Base-by-base conservation (phyloP, 2,329 filamentous ascomycete genomes). In the Sporothrix brunneoviolacea region DNA sequence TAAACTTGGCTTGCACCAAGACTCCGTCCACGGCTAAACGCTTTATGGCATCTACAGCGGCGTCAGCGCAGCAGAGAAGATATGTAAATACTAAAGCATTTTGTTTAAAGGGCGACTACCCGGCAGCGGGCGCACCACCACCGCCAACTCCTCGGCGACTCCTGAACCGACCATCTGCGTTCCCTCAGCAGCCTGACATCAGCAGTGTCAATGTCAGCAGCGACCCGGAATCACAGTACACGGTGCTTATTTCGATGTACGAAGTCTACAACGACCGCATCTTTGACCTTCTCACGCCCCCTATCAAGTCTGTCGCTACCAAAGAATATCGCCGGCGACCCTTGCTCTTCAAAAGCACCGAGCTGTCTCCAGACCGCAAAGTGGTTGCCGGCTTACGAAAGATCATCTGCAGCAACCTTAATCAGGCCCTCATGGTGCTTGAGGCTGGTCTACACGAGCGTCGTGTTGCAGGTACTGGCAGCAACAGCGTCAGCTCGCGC, bases 191-290 rank as follows among this genome's bases (percentile, higher is more conserved):
- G 6, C 91, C 91, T 8, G 83, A 90, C 56, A 80, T 95, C 47
- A 81, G 82, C 65, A 75, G 83, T 46, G 72, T 95, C 38, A 71
- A 76, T 4, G 74, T 94, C 0, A 75, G 80, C 0, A 73, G 82
- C 42, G 86, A 91, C 55, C 73, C 75, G 1, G 77, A 78, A 18
- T 80, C 84, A 49, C 88, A 95, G 59, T 96, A 96, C 60, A 85
- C 86, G 4, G 82, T 98, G 48, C 73, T 98, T 10, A 77, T 98
- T 19, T 95, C 90, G 48, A 98, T 98, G 91, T 97, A 97, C 67
- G 93, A 98, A 66, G 91, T 98, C 1, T 96, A 98, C 72, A 98
- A 98, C 63, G 91, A 98, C 68, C 84, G 91, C 32, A 97, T 98
- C 58, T 97, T 94, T 65, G 93, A 98, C 61, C 80, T 98, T 0